Evolutionary conservation across 2,329 filamentous ascomycete species (phyloP).

Genomic region (Neonectria hederae): DNA sequence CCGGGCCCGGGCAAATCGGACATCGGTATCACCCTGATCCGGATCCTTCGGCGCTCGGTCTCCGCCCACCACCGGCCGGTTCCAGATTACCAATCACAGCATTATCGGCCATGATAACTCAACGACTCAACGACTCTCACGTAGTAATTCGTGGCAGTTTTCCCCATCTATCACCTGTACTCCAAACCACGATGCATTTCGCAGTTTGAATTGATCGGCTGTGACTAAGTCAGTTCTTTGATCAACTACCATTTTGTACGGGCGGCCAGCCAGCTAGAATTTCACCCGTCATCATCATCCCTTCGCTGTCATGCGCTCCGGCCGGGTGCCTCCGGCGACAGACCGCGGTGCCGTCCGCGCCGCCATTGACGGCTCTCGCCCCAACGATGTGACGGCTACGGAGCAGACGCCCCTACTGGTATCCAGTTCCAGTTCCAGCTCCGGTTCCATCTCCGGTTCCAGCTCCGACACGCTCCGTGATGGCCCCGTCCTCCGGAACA

Average conservation of each 20-base stretch:
- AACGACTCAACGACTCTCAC: neutral
- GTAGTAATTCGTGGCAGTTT: neutral
- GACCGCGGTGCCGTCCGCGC: slow-evolving; percentile 4
- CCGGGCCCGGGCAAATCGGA: slow-evolving; percentile 3
- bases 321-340: slow-evolving; percentile 14
- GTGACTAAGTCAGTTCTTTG: neutral
- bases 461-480: slow-evolving; percentile 6
- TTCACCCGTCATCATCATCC: neutral
- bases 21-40: neutral
- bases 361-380: neutral
- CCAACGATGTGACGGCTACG: slow-evolving; percentile 5
- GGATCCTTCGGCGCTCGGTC: slow-evolving; percentile 9
- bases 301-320: slow-evolving; percentile 10
- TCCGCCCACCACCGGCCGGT: slow-evolving; percentile 4
- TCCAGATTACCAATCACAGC: slow-evolving; percentile 10
- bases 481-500: neutral
- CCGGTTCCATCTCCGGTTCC: slow-evolving; percentile 15
- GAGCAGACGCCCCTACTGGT: slow-evolving; percentile 39
- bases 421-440: slow-evolving; percentile 14
- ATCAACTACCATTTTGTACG: neutral
- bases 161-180: neutral
- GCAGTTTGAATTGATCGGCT: neutral
- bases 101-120: neutral
- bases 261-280: neutral
- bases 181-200: neutral